Evolutionary conservation across 139 green algal species (phyloP), one percentile per base, ranked within the genome.

Genomic region (Micromonas commoda): DNA sequence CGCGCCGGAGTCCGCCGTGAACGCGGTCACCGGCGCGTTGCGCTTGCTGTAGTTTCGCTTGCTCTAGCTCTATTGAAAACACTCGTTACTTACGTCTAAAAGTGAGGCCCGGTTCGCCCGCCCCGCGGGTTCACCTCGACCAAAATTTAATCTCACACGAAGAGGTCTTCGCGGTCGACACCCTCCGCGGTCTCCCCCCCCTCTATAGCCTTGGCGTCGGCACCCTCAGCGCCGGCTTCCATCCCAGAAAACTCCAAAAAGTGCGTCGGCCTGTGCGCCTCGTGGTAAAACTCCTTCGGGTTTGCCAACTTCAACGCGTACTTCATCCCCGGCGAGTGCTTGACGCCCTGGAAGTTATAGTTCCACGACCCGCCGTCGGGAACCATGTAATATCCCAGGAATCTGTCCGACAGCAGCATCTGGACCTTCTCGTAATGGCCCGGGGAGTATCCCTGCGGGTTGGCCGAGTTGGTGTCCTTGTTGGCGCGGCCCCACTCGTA

Each of bases 381-480:
- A 6, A 86, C 81, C 81, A 82, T 76, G 66, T 64, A 82, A 63
- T 70, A 80, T 33, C 74, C 95, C 87, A 97, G 94, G 88, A 99
- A 99, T 77, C 94, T 90, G 87, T 99, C 95, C 28, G 81, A 91
- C 64, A 99, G 89, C 77, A 99, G 90, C 91, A 98, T 93, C 92
- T 98, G 95, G 65, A 95, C 92, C 86, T 96, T 96, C 89, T 99
- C 95, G 80, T 96, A 98, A 86, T 94, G 92, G 29, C 85, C 88
- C 29, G 95, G 95, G 39, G 87, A 83, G 89, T 97, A 98, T 54
- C 93, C 94, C 51, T 91, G 86, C 64, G 89, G 79, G 26, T 67
- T 80, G n/a, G 33, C 31, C 24, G 64, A 53, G 26, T 76, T 86
- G 53, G 79, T 84, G 87, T 98, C 95, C 82, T 93, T 92, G 87